phyloP scores from a whole-genome alignment of 2,329 filamentous ascomycete species.

The Colletotrichum caudatum region DNA sequence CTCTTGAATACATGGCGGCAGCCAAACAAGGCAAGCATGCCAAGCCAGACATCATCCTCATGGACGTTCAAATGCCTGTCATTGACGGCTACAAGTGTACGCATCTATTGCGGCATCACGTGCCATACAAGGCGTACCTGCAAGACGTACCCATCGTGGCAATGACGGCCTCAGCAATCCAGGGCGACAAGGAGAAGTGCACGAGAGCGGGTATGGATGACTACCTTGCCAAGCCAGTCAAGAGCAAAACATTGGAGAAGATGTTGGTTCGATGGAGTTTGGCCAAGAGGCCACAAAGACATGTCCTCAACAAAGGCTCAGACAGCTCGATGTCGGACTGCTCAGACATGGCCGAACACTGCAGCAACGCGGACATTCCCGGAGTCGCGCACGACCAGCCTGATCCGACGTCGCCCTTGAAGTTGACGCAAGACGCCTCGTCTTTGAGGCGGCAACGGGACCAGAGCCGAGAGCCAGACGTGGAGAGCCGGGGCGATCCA shows the following conservation, averaged over 20 bases:
- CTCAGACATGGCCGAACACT: constrained; percentile 59
- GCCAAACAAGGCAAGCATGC: constrained; percentile 62
- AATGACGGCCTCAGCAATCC: constrained; percentile 85
- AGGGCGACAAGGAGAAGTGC: constrained; percentile 81
- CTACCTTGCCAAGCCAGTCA: constrained; percentile 80
- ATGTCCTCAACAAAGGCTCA: constrained; percentile 27
- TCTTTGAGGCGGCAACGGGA: background rate
- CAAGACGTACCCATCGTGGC: constrained; percentile 79
- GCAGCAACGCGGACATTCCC: constrained; percentile 57
- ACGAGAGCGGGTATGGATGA: constrained; percentile 81
- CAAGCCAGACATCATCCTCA: constrained; percentile 80
- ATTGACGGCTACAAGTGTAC: constrained; percentile 84
- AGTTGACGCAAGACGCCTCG: background rate
- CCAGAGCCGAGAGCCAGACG: constrained; percentile 4
- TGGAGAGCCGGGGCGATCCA: constrained; percentile 44
- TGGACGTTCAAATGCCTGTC: constrained; percentile 83
- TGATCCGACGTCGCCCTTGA: background rate
- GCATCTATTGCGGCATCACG: constrained; percentile 76
- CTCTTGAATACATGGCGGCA: constrained; percentile 76
- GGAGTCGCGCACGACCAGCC: constrained; percentile 45
- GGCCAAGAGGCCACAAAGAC: constrained; percentile 45
- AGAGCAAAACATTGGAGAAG: constrained; percentile 73
- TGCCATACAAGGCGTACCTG: constrained; percentile 71
- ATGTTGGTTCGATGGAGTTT: constrained; percentile 79
- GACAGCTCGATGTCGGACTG: constrained; percentile 55